phyloP scores from a whole-genome alignment of 2,329 filamentous ascomycete genomes.

The Rhinocladiella mackenziei region DNA sequence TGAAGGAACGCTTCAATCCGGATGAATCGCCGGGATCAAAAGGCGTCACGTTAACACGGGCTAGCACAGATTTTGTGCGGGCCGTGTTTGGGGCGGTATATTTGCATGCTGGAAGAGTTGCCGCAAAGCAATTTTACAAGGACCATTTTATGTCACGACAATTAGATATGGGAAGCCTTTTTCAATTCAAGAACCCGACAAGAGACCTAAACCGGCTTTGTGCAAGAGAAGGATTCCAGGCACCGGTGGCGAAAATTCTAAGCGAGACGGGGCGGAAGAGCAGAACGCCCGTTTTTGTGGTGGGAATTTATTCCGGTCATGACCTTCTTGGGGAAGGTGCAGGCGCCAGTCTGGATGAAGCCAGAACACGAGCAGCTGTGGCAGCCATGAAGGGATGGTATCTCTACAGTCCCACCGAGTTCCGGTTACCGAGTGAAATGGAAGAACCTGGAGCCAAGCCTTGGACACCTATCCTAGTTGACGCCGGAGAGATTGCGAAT shows the following conservation, averaged over 20 bases:
- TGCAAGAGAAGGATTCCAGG: constrained; percentile 80
- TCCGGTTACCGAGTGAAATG: constrained; percentile 66
- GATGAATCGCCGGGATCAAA: constrained; percentile 10
- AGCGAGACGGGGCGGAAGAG: constrained; percentile 85
- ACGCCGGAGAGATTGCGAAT: constrained; percentile 66
- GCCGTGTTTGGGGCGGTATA: constrained; percentile 83
- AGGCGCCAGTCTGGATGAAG: constrained; percentile 72
- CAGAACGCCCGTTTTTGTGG: constrained; percentile 83
- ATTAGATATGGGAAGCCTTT: constrained; percentile 71
- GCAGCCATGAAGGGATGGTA: constrained; percentile 92
- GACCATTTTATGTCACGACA: constrained; percentile 78
- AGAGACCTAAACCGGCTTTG: constrained; percentile 80
- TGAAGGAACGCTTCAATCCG: constrained; percentile 35
- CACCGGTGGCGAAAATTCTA: constrained; percentile 79
- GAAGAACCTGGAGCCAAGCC: constrained; percentile 57
- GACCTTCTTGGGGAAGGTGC: constrained; percentile 92
- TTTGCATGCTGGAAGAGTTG: constrained; percentile 72
- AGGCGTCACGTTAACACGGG: constrained; percentile 52
- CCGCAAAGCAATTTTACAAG: constrained; percentile 77
- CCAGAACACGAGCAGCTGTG: constrained; percentile 73
- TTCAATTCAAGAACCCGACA: constrained; percentile 78
- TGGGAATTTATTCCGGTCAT: constrained; percentile 85
- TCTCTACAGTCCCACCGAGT: constrained; percentile 74
- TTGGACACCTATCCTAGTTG: constrained; percentile 66
- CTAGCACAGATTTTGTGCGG: constrained; percentile 72